phyloP scores from a whole-genome alignment of 208 protist species.

The Acanthamoeba sp. region DNA sequence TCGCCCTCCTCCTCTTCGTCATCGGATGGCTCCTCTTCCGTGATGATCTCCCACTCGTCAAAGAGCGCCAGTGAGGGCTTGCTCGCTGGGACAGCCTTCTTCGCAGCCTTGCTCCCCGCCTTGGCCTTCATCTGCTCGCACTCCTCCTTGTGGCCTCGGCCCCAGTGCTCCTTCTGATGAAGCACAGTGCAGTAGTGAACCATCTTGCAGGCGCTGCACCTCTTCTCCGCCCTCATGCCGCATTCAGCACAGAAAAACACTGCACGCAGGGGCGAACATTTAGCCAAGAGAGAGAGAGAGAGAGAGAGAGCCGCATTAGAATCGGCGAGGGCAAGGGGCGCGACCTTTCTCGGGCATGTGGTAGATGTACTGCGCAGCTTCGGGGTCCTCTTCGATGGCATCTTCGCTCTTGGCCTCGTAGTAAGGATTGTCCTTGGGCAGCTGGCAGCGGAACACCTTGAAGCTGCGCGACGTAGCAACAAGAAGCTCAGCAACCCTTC shows the following conservation, averaged over 20 bases:
- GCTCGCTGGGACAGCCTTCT: not conserved
- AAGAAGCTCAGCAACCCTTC: not conserved
- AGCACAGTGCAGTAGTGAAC: not conserved
- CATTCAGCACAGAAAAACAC: constrained; percentile 64
- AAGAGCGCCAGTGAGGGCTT: constrained; percentile 3
- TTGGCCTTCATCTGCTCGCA: constrained; percentile 27
- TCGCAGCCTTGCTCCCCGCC: not conserved
- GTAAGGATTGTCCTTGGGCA: constrained; percentile 11
- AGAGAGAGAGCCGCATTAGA: not conserved
- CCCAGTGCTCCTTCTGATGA: constrained; percentile 31
- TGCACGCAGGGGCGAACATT: not conserved
- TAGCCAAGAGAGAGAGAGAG: not conserved
- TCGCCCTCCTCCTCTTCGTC: not conserved
- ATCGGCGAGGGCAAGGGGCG: too few relatives aligned
- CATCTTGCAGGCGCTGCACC: constrained; percentile 33
- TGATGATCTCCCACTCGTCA: constrained; percentile 48
- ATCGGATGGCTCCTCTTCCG: constrained; percentile 16
- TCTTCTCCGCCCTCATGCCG: constrained; percentile 6
- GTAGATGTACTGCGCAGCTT: constrained; percentile 39
- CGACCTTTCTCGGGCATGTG: constrained; percentile 19
- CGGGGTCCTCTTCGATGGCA: constrained; percentile 22
- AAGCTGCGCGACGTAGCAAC: not conserved
- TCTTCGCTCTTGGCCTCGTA: constrained; percentile 26
- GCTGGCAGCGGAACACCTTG: constrained; percentile 33
- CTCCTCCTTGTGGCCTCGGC: constrained; percentile 44